Conservation (phyloP, 2,329 filamentous ascomycete genomes). For the Fusarium denticulatum region DNA sequence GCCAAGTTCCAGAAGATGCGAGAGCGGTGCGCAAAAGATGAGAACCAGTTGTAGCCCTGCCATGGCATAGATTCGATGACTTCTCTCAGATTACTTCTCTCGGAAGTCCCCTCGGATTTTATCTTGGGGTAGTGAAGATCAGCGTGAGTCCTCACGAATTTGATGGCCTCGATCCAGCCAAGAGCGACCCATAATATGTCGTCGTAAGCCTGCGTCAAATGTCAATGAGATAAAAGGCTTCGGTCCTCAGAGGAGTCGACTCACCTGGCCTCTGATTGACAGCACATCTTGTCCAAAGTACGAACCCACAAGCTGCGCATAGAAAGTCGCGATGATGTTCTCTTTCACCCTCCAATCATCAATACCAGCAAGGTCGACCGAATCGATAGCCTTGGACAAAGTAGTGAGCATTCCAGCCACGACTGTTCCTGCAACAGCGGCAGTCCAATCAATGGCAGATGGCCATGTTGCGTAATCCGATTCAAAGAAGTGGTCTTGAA, state of each 20-base stretch:
- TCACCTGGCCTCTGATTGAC: conserved; percentile 69
- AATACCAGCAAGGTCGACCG: conserved; percentile 47
- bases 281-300: conserved; percentile 90
- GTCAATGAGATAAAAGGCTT: neutral
- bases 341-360: conserved; percentile 66
- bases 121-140: conserved; percentile 64
- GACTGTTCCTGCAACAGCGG: conserved; percentile 83
- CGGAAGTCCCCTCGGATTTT: conserved; percentile 5
- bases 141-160: conserved; percentile 78
- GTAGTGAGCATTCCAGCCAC: conserved; percentile 77
- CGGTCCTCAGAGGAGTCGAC: neutral
- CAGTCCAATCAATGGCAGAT: conserved; percentile 90
- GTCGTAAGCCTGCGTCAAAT: conserved; percentile 75
- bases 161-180: conserved; percentile 85
- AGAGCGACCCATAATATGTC: conserved; percentile 97
- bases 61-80: conserved; percentile 63
- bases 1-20: conserved; percentile 88
- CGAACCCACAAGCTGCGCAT: conserved; percentile 77
- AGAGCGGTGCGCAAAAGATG: conserved; percentile 83
- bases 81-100: conserved; percentile 40
- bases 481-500: conserved; percentile 83
- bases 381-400: conserved; percentile 69
- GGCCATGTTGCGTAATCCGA: conserved; percentile 86
- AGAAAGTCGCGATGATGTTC: conserved; percentile 85
- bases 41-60: conserved; percentile 80